Conservation (phyloP, 306 rosid species). For the Potentilla sterilis region DNA sequence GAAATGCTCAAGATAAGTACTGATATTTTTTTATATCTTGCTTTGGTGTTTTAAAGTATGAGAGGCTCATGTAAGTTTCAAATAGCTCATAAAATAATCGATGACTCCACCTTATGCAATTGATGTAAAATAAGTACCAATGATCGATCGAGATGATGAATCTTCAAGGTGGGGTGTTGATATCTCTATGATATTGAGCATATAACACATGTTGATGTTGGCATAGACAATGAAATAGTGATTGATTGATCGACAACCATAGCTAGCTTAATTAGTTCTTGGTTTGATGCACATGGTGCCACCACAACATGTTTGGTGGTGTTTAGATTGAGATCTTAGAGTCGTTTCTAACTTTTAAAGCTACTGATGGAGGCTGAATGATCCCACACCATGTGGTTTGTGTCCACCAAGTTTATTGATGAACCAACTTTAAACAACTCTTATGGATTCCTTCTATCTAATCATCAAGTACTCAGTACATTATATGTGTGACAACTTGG, state of each 20-base stretch:
- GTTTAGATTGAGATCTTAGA: slow-evolving; percentile 1
- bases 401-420: neutral
- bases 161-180: neutral
- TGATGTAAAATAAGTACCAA: neutral
- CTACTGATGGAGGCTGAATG: neutral
- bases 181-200: neutral
- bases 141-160: neutral
- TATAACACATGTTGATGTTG: slow-evolving; percentile 4
- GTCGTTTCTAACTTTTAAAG: neutral
- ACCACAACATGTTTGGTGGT: slow-evolving; percentile 1
- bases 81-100: neutral
- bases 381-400: slow-evolving; percentile 14
- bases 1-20: neutral
- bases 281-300: slow-evolving; percentile 17
- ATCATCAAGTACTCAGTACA: neutral
- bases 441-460: neutral
- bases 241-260: neutral
- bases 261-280: neutral
- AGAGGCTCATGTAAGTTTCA: neutral
- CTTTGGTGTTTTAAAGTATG: neutral
- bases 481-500: neutral
- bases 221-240: neutral
- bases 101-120: neutral
- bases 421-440: slow-evolving; percentile 9
- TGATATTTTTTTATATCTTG: neutral